phyloP scores from a whole-genome alignment of 441 rosid genomes.

The Sinapis alba region DNA sequence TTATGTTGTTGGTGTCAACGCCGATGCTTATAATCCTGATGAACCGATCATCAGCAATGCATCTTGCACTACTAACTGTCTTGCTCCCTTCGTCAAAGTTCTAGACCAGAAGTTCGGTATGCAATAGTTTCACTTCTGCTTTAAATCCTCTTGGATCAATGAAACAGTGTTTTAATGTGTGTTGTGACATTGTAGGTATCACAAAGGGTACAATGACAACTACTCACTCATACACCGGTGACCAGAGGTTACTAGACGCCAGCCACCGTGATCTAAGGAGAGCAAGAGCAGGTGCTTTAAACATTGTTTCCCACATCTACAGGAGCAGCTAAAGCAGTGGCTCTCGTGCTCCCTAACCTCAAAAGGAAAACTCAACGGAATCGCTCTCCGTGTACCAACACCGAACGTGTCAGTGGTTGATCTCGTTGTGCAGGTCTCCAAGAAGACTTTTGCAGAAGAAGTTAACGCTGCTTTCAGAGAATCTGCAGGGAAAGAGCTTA shows the following conservation, averaged over 20 bases:
- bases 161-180: neutral
- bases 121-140: constrained; percentile 61
- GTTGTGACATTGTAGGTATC: neutral
- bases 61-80: constrained; percentile 96
- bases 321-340: constrained; percentile 97
- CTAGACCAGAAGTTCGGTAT: constrained; percentile 92
- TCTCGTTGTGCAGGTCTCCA: constrained; percentile 87
- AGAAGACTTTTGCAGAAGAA: constrained; percentile 95
- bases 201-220: no score
- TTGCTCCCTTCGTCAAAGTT: constrained; percentile 96
- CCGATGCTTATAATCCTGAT: constrained; percentile 64
- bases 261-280: no score
- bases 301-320: constrained; percentile 96
- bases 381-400: constrained; percentile 95
- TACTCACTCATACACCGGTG: no score
- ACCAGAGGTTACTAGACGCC: no score
- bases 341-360: constrained; percentile 86
- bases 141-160: constrained; percentile 29
- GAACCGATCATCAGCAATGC: constrained; percentile 95
- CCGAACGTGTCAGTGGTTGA: constrained; percentile 96
- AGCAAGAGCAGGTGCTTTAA: no score
- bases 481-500: constrained; percentile 77
- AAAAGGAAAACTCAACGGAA: constrained; percentile 95
- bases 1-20: constrained; percentile 89
- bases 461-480: constrained; percentile 93